Base-by-base conservation (phyloP, 495 filamentous ascomycete species). In the Tetracladium setigerum region DNA sequence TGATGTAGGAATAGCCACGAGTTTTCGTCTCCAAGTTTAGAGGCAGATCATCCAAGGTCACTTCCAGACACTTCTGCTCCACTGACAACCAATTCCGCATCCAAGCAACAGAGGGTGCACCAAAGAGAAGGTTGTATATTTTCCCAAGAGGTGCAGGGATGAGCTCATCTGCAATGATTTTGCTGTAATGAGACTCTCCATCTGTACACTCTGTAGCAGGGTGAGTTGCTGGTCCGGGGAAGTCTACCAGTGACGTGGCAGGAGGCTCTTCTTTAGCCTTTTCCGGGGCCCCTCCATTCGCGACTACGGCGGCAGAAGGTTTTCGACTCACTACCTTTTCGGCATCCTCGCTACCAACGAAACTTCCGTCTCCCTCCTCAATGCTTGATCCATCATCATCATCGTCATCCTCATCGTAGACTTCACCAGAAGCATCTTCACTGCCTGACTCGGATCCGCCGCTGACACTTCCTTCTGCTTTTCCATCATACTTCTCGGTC, bases 101-200 rank as follows among this genome's bases (percentile, higher is more conserved):
- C 64, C 86, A 97, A 0, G 74, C 67, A 11, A 79, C 77, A 13
- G 87, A 94, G 2, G 73, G 77, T 2, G 86, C 78, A 0, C 92
- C 92, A 55, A 95, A 97, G 24, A 92, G 72, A 52, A 95, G 65
- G 15, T 77, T 85, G 63, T 95, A 97, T 33, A 96, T 78, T 59
- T 94, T 95, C 38, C 92, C 92, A 2, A 99, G 76, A 3, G 94
- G 94, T 2, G 89, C 92, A 8, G 84, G 73, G 35, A 99, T 80
- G 14, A 83, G 64, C 35, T 95, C 92, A 61, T 99, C 94, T 33
- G 82, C 87, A 38, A 95, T 67, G 10, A 83, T 62, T 59, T 84
- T 90, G 46, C 95, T 85, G 60, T 89, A 95, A 62, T 95, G 92
- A 4, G 73, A 72, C 24, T 75, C 76, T 27, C 66, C 62, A 53